These are phyloP conservation scores for Plasmodium cynomolgi DNA, from an alignment of 169 alveolate genomes.

Conservation along the genomic window DNA sequence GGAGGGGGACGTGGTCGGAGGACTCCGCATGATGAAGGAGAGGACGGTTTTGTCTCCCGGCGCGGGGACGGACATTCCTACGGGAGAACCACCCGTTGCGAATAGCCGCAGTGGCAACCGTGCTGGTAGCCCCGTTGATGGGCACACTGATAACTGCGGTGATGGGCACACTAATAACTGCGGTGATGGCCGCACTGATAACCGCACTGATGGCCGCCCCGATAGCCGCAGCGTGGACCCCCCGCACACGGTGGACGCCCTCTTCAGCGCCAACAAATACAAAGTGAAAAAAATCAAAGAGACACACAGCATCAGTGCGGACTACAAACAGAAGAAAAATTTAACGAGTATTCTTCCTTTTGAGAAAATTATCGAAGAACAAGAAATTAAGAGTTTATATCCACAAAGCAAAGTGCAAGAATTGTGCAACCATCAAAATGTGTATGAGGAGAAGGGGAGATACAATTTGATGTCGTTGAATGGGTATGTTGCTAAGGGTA, in stretches of 20 bases:
- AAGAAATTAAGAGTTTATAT: conserved; percentile 2
- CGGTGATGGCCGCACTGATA: neutral
- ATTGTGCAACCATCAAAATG: conserved; percentile 55
- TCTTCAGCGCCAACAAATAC: conserved; percentile 23
- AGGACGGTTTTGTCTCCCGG: neutral
- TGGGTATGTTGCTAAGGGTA: neutral
- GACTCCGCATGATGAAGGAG: neutral
- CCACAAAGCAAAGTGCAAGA: conserved; percentile 22
- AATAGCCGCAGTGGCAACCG: neutral
- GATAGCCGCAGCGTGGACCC: neutral
- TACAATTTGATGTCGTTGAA: neutral
- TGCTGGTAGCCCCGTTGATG: too few species aligned
- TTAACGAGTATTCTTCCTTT: conserved; percentile 42
- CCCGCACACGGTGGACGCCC: neutral
- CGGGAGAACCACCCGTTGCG: neutral
- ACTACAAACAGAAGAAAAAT: conserved; percentile 6
- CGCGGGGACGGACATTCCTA: neutral
- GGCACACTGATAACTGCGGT: too few species aligned
- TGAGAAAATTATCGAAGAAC: conserved; percentile 42
- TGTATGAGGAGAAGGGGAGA: conserved; percentile 24
- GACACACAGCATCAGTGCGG: conserved; percentile 9
- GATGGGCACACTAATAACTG: too few species aligned
- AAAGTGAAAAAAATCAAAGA: conserved; percentile 38
- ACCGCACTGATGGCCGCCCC: neutral
- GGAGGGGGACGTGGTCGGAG: neutral